A percentile compares a stretch with the other conserved stretches of the same genome.
These are phyloP conservation scores for Trichoderma breve DNA, from an alignment of 2,329 filamentous ascomycete species.

Conservation along the genomic window DNA sequence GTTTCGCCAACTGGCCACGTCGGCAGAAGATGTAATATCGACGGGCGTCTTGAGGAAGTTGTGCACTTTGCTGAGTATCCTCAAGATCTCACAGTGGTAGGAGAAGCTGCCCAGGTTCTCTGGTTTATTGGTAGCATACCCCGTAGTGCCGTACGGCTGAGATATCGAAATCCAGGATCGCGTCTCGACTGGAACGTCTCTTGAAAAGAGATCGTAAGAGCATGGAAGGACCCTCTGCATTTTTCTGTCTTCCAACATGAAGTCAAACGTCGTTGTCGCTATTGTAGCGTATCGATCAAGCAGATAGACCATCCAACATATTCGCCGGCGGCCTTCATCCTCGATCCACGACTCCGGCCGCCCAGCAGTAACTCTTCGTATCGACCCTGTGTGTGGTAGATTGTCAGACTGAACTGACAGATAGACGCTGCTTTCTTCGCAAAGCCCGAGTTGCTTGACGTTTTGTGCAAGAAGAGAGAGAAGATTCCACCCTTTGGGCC, in stretches of 20 bases:
- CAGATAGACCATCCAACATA: slow-evolving; percentile 47
- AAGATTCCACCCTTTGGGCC: slow-evolving; percentile 43
- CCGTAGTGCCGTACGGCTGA: slow-evolving; percentile 27
- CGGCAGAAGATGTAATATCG: slow-evolving; percentile 38
- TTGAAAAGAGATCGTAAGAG: slow-evolving; percentile 45
- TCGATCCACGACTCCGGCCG: slow-evolving; percentile 45
- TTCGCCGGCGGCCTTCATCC: slow-evolving; percentile 42
- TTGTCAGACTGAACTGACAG: slow-evolving; percentile 35
- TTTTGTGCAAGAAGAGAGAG: slow-evolving; percentile 40
- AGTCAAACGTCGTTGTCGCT: slow-evolving; percentile 41
- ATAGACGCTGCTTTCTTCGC: slow-evolving; percentile 40
- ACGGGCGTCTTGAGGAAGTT: slow-evolving; percentile 42
- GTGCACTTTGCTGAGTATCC: slow-evolving; percentile 44
- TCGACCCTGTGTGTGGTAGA: slow-evolving; percentile 34
- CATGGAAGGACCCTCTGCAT: slow-evolving; percentile 43
- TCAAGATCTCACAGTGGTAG: slow-evolving; percentile 45
- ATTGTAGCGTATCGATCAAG: slow-evolving; percentile 45
- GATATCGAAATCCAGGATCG: slow-evolving; percentile 30
- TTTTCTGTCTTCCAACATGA: slow-evolving; percentile 40
- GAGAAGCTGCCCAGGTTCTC: slow-evolving; percentile 47
- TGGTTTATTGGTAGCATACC: slow-evolving; percentile 37
- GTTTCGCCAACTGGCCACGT: slow-evolving; percentile 42
- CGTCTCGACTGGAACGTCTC: slow-evolving; percentile 44
- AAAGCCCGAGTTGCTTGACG: slow-evolving; percentile 40
- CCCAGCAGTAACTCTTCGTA: slow-evolving; percentile 35